Evolutionary conservation across 2,329 filamentous ascomycete genomes (phyloP).

Genomic region (Balansia obtecta): DNA sequence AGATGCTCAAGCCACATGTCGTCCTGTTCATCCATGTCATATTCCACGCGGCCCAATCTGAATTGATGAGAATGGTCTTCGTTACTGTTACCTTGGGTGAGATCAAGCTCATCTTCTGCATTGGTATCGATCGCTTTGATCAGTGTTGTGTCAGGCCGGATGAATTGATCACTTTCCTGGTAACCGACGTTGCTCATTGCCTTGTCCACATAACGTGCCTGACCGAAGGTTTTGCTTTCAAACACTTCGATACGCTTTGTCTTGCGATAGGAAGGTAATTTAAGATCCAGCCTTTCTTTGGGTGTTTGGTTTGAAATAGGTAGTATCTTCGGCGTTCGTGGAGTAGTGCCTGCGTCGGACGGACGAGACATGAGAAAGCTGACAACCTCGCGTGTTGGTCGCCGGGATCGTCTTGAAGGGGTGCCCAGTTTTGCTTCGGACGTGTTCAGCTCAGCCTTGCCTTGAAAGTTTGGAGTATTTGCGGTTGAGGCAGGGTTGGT

Average conservation of each 20-base stretch:
- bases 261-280: conserved; percentile 60
- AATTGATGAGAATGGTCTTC: conserved; percentile 22
- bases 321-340: conserved; percentile 51
- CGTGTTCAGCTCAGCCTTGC: conserved; percentile 17
- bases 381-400: conserved; percentile 37
- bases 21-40: conserved; percentile 99
- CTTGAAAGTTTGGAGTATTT: conserved; percentile 28
- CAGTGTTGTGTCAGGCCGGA: conserved; percentile 61
- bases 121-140: conserved; percentile 50
- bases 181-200: conserved; percentile 94
- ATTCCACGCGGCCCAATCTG: conserved; percentile 73
- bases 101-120: conserved; percentile 46
- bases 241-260: conserved; percentile 71
- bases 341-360: conserved; percentile 29
- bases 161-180: conserved; percentile 84
- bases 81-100: conserved; percentile 17
- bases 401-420: conserved; percentile 24
- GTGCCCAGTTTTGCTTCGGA: conserved; percentile 19
- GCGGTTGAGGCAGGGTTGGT: conserved; percentile 29
- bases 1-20: conserved; percentile 86
- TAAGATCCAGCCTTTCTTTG: conserved; percentile 67
- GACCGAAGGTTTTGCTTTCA: conserved; percentile 74
- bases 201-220: conserved; percentile 87
- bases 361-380: conserved; percentile 41
- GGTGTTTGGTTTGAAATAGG: conserved; percentile 69